phyloP scores from a whole-genome alignment of 1,284 basidiomycete genomes.

The Leccinum fuscescens region DNA sequence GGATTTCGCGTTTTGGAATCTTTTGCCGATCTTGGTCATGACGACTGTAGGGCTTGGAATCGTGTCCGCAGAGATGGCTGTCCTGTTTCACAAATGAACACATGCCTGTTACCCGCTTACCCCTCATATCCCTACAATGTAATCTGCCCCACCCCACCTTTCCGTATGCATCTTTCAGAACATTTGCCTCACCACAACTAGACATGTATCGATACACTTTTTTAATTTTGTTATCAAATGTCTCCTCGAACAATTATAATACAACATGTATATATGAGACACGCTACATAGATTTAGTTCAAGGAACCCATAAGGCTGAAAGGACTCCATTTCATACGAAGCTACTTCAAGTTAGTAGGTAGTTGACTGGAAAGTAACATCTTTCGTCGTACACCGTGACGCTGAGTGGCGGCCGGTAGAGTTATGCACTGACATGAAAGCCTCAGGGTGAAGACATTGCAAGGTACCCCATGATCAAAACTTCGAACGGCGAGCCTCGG shows the following conservation, averaged over 20 bases:
- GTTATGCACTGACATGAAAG: too few species aligned
- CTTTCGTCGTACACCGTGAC: too few species aligned
- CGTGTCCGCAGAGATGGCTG: conserved; percentile 66
- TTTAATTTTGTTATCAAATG: background rate
- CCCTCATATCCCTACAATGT: background rate
- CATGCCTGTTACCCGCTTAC: background rate
- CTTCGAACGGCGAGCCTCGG: too few species aligned
- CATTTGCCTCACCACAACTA: conserved; percentile 2
- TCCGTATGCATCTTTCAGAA: background rate
- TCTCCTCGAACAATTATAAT: background rate
- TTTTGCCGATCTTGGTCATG: conserved; percentile 55
- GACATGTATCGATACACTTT: conserved; percentile 12
- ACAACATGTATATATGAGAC: background rate
- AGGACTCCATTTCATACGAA: background rate
- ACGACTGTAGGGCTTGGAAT: conserved; percentile 50
- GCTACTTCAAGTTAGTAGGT: background rate
- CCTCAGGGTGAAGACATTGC: too few species aligned
- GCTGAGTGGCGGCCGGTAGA: too few species aligned
- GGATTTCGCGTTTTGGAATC: conserved; percentile 77
- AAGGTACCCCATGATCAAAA: too few species aligned
- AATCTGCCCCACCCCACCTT: background rate
- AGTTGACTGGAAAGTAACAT: background rate
- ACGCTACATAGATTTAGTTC: background rate
- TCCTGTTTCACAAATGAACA: conserved; percentile 37
- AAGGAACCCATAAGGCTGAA: background rate